Evolutionary conservation across 257 asterid genomes (phyloP).

Genomic region (Phtheirospermum japonicum): DNA sequence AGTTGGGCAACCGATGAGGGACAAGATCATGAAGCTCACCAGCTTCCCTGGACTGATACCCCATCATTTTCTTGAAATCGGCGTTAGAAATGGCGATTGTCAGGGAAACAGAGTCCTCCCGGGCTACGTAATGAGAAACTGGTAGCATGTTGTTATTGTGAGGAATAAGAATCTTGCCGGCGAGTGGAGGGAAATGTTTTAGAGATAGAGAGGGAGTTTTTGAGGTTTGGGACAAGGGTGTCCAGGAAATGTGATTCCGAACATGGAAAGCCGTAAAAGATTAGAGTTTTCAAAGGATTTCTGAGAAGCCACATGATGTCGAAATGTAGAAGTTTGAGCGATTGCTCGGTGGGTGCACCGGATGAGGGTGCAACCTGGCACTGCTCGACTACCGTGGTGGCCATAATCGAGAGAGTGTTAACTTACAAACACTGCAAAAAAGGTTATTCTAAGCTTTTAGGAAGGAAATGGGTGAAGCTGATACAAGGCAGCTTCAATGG

Average conservation of each 20-base stretch:
- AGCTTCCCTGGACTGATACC: neutral
- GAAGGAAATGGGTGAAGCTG: too few relatives aligned
- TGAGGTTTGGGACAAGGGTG: constrained; percentile 9
- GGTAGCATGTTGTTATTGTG: neutral
- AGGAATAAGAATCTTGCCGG: constrained; percentile 9
- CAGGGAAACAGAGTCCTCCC: constrained; percentile 14
- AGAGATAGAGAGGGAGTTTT: constrained; percentile 15
- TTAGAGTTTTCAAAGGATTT: neutral
- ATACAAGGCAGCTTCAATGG: too few relatives aligned
- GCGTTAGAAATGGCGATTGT: constrained; percentile 1
- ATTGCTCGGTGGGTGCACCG: constrained; percentile 1
- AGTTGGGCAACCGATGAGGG: neutral
- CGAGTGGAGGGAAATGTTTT: constrained; percentile 16
- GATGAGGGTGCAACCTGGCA: constrained; percentile 6
- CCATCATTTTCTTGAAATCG: neutral
- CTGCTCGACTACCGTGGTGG: neutral
- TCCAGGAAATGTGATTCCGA: constrained; percentile 7
- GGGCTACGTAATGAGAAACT: neutral
- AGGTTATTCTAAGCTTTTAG: too few relatives aligned
- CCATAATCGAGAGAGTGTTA: neutral
- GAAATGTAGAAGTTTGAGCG: constrained; percentile 14
- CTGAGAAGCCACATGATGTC: neutral
- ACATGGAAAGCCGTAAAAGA: neutral
- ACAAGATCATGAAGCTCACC: neutral
- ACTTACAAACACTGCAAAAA: too few relatives aligned